Evolutionary conservation across 2,329 filamentous ascomycete genomes (phyloP).

Genomic region (Tolypocladium cylindrosporum): DNA sequence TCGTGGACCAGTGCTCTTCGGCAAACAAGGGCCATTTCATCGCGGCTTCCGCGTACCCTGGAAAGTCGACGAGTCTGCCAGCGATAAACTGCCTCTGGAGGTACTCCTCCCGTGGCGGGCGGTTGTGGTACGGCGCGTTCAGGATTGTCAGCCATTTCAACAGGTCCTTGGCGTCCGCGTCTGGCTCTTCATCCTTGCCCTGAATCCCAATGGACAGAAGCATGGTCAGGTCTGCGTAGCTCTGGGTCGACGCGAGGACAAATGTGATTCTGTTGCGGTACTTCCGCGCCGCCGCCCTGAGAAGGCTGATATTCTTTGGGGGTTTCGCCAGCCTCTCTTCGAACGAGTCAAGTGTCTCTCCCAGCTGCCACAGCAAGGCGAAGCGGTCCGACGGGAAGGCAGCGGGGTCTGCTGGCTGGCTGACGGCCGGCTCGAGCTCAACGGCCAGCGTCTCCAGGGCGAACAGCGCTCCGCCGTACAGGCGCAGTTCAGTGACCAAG

Average conservation of each 20-base stretch:
- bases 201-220: background rate
- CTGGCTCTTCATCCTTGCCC: background rate
- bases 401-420: background rate
- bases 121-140: slow-evolving; percentile 1
- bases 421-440: slow-evolving; percentile 6
- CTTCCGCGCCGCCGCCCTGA: background rate
- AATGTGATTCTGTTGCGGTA: background rate
- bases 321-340: background rate
- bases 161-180: background rate
- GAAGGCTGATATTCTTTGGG: no score
- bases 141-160: slow-evolving; percentile 1
- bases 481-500: slow-evolving; percentile 8
- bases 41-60: slow-evolving; percentile 14
- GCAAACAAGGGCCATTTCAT: slow-evolving; percentile 16
- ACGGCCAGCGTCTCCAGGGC: slow-evolving; percentile 13
- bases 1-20: slow-evolving; percentile 16
- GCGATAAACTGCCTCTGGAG: background rate
- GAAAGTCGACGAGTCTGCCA: background rate
- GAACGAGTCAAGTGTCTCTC: background rate
- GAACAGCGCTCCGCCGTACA: slow-evolving; percentile 11
- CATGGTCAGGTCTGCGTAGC: background rate
- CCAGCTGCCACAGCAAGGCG: background rate
- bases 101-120: background rate
- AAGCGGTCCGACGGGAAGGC: background rate
- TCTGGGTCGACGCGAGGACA: background rate